These are phyloP conservation scores for Protomyces macrosporus DNA, from an alignment of 1,139 yeast species.

Conservation along the genomic window DNA sequence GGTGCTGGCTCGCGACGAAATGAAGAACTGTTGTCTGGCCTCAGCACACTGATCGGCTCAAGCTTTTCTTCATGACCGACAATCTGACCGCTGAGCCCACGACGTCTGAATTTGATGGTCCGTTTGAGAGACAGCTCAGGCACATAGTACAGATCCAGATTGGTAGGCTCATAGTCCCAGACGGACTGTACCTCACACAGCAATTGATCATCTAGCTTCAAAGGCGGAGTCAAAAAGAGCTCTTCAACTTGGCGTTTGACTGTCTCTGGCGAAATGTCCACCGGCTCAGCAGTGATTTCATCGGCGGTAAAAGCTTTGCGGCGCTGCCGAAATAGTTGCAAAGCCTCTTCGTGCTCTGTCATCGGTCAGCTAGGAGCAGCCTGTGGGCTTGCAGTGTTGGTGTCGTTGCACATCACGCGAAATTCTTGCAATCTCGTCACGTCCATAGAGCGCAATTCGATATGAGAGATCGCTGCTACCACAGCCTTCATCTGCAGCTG, in stretches of 20 bases:
- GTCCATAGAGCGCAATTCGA: no score
- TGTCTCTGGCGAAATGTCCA: neutral
- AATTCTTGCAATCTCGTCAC: no score
- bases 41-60: neutral
- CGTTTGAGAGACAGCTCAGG: slow-evolving; percentile 2
- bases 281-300: neutral
- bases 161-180: neutral
- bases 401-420: no score
- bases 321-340: neutral
- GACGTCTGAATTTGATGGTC: slow-evolving; percentile 44
- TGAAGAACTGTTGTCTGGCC: slow-evolving; percentile 18
- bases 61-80: slow-evolving; percentile 54
- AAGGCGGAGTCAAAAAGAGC: neutral
- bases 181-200: neutral
- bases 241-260: neutral
- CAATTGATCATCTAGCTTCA: neutral
- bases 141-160: neutral
- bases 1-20: slow-evolving; percentile 58
- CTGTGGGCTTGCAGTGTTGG: no score
- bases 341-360: neutral
- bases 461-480: no score
- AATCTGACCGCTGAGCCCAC: slow-evolving; percentile 70
- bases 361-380: neutral
- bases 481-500: no score
- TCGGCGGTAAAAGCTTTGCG: neutral